Evolutionary conservation across 371 early-diverging fungal species (phyloP), one percentile per base, ranked within the genome.

Genomic region (Mucor mucedo): DNA sequence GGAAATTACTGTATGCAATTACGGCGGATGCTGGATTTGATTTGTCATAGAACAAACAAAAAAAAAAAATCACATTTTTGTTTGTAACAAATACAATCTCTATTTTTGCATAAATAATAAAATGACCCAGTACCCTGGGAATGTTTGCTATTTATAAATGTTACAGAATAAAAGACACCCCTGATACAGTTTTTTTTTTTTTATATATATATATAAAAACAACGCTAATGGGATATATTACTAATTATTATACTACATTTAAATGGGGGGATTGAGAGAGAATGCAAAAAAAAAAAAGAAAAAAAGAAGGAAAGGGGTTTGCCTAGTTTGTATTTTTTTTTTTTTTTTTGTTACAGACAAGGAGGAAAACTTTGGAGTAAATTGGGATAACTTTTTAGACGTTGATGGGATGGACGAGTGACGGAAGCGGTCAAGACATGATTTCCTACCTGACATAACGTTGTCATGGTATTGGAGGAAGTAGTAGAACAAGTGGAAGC

Each of bases 1-100:
- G 84, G 59, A 98, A 98, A 84, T 77, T 98, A 64, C 54, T 86
- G 32, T 93, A 93, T 67, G 93, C 98, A 0, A 93, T 96, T 58
- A 88, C 86, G 58, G 88, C 94, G 3, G 93, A 91, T 32, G 90
- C 94, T 39, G 98, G 98, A 9, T 98, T 98, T 82, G 95, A 95
- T 62, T 75, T 94, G 16, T 91, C 92, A 8, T 93, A 82, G 72
- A 42, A 58, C 14, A 33, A 48, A n/a, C n/a, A n/a, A n/a, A n/a
- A n/a, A n/a, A n/a, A n/a, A n/a, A 21, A 21, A 21, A 21, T 21
- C 21, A 21, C 21, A 21, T 21, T 21, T 21, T 21, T 21, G 21
- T 21, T 21, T 21, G 21, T 21, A 21, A 21, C 21, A 21, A 21
- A 21, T 21, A 21, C 1, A 21, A 21, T 21, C 21, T 21, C 21